phyloP scores from a whole-genome alignment of 768 basidiomycete species.

The Suillus fuscotomentosus region DNA sequence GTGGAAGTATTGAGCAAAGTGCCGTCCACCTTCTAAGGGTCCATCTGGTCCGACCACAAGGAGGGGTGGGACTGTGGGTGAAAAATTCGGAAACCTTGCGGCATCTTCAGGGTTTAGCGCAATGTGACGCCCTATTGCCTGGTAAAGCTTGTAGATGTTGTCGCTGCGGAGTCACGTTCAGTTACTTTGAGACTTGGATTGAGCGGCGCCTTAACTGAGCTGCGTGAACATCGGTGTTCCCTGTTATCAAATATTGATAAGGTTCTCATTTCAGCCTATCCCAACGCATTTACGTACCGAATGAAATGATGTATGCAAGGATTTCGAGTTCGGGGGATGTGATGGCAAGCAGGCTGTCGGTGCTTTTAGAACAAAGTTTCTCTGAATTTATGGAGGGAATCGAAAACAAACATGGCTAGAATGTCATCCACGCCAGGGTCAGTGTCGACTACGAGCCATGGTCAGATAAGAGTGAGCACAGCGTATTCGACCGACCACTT shows the following conservation, averaged over 20 bases:
- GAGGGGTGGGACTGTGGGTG: constrained; percentile 50
- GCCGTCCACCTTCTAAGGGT: constrained; percentile 69
- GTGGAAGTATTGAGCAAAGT: constrained; percentile 84
- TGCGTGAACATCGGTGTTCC: constrained; percentile 67
- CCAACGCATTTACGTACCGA: constrained; percentile 45
- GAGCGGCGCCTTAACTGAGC: constrained; percentile 49
- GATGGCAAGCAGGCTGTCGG: constrained; percentile 69
- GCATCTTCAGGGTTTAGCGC: constrained; percentile 51
- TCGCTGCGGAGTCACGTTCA: constrained; percentile 36
- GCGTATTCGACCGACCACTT: constrained; percentile 21
- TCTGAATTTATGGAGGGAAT: not conserved
- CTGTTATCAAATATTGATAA: constrained; percentile 31
- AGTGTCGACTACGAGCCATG: constrained; percentile 61
- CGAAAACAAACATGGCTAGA: constrained; percentile 62
- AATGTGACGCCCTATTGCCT: constrained; percentile 60
- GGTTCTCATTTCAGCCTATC: not conserved
- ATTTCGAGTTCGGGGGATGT: constrained; percentile 85
- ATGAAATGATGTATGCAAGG: constrained; percentile 71
- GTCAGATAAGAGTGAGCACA: constrained; percentile 5
- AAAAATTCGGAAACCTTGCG: constrained; percentile 62
- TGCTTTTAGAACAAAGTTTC: not conserved
- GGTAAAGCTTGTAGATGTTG: constrained; percentile 78
- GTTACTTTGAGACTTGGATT: constrained; percentile 4
- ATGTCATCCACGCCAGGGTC: constrained; percentile 87
- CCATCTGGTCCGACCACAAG: constrained; percentile 61